Evolutionary conservation across 257 asterid species (phyloP), one percentile per base, ranked within the genome.

Genomic region (Rauvolfia tetraphylla): DNA sequence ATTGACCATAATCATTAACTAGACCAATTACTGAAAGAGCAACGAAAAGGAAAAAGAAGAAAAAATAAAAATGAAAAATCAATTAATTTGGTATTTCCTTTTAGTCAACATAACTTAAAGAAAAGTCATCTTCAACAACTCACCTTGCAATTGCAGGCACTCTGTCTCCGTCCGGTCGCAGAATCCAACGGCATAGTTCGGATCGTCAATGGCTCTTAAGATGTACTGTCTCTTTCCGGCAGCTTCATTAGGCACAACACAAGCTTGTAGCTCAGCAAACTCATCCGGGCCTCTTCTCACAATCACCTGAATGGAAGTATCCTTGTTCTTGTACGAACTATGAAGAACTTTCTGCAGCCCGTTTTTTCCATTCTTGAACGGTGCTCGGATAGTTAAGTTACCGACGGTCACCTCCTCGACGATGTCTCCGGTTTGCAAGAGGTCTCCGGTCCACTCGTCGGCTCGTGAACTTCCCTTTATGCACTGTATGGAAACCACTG

Each of bases 361-460:
- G 1, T 90, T 69, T 80, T 86, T 89, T 0, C 98, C 98, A 81
- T 85, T 90, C 79, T 87, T 94, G 85, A 94, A 94, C 7, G 98
- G 98, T 17, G 96, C 80, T 31, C 75, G 81, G 13, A 90, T 33
- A 0, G 80, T 61, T 88, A 87, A 83, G 85, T 85, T 90, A 0
- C 97, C 98, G 78, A 94, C 80, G 39, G 78, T 79, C 0, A 94
- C 38, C 78, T 87, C 97, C 79, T 94, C 98, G 12, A 94, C 98
- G 34, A 94, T 89, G 84, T 94, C 98, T 6, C 98, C 98, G 10
- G 98, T 94, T 76, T 89, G 97, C 10, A 94, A 89, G 87, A 88
- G 85, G 81, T 83, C 90, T 18, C 91, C 92, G 25, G 93, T 85
- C 97, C 98, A 92, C 72, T 94, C 97, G 27, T 86, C 98, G 79